These are phyloP conservation scores for Coemansia brasiliensis DNA, from an alignment of 192 early-diverging fungal species.

Conservation along the genomic window DNA sequence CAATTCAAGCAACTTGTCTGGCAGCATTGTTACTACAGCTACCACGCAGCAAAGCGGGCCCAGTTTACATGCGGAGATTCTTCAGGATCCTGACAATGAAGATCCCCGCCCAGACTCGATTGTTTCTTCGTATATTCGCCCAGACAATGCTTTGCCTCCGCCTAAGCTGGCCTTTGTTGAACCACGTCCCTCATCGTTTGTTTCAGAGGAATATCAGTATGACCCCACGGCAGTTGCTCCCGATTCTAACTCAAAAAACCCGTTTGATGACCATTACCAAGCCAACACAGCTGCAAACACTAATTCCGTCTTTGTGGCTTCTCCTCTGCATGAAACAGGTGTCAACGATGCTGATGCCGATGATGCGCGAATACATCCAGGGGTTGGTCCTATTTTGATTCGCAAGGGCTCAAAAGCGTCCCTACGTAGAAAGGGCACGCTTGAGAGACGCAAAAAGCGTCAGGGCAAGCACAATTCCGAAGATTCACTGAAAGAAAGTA, in stretches of 20 bases:
- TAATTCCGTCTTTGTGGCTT: slow-evolving; percentile 35
- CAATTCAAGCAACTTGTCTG: slow-evolving; percentile 9
- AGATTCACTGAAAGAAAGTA: background rate
- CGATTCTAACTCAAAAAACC: slow-evolving; percentile 3
- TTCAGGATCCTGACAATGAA: slow-evolving; percentile 11
- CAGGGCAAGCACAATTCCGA: background rate
- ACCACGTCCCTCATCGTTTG: slow-evolving; percentile 36
- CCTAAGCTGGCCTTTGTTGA: slow-evolving; percentile 17
- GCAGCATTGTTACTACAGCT: slow-evolving; percentile 16
- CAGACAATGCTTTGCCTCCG: slow-evolving; percentile 29
- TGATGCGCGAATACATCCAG: slow-evolving; percentile 6
- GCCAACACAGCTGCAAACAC: background rate
- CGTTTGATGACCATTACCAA: slow-evolving; percentile 12
- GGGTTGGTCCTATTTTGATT: slow-evolving; percentile 37
- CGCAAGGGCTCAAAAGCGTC: slow-evolving; percentile 53
- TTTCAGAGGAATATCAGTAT: slow-evolving; percentile 48
- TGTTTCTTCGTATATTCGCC: slow-evolving; percentile 35
- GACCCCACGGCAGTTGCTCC: slow-evolving; percentile 14
- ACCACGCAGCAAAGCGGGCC: slow-evolving; percentile 37
- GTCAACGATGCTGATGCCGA: slow-evolving; percentile 5
- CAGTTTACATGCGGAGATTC: slow-evolving; percentile 36
- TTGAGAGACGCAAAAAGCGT: slow-evolving; percentile 32
- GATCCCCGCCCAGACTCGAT: slow-evolving; percentile 29
- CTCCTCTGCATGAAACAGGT: background rate
- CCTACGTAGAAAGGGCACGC: slow-evolving; percentile 41